A percentile compares a stretch with the other conserved stretches of the same genome.
Conservation (phyloP, 805 yeast genomes). For the Wickerhamiella brachini region DNA sequence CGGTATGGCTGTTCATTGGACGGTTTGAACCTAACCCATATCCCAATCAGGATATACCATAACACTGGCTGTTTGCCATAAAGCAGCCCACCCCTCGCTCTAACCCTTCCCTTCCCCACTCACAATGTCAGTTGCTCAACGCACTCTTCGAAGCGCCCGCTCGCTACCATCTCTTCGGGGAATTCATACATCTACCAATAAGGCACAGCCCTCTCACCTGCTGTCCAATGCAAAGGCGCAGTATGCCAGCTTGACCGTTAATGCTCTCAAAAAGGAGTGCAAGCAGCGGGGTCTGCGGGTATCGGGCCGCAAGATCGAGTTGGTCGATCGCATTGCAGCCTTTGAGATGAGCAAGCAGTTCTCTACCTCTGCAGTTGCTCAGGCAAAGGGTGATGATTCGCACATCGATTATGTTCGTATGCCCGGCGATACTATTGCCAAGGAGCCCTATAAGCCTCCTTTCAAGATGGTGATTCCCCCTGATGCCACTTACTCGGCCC, state of each 20-base stretch:
- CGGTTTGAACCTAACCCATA: neutral
- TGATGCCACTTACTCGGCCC: conserved; percentile 12
- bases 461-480: conserved; percentile 23
- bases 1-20: neutral
- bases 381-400: conserved; percentile 24
- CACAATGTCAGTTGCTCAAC: conserved; percentile 7
- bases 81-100: neutral
- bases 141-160: conserved; percentile 15
- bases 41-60: neutral
- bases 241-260: conserved; percentile 34
- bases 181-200: conserved; percentile 18
- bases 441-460: conserved; percentile 4
- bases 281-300: conserved; percentile 45
- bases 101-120: neutral
- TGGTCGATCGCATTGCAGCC: conserved; percentile 28
- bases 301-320: conserved; percentile 47
- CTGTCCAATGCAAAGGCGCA: conserved; percentile 17
- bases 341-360: conserved; percentile 15
- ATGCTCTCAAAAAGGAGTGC: conserved; percentile 45
- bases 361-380: conserved; percentile 7
- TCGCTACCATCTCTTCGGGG: conserved; percentile 17
- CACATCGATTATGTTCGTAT: conserved; percentile 26
- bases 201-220: conserved; percentile 23
- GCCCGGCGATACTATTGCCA: conserved; percentile 12
- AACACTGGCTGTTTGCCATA: neutral